These are phyloP conservation scores for Botrytis squamosa DNA, from an alignment of 2,329 filamentous ascomycete genomes.

Conservation along the genomic window DNA sequence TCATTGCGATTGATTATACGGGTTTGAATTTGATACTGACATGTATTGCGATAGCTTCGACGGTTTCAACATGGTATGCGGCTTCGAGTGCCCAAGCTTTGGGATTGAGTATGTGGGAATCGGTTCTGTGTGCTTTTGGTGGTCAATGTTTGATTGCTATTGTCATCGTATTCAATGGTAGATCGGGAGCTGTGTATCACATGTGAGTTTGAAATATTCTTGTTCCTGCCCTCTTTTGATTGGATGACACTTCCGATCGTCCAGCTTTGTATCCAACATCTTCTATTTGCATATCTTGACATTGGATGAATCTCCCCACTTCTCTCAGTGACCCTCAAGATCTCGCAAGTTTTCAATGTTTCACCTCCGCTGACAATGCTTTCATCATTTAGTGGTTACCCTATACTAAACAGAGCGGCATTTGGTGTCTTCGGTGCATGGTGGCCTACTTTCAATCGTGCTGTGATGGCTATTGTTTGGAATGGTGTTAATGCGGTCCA, in stretches of 20 bases:
- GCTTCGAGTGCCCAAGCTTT: constrained; percentile 43
- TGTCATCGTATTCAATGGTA: constrained; percentile 46
- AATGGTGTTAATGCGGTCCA: constrained; percentile 44
- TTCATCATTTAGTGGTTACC: constrained; percentile 36
- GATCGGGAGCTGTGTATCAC: constrained; percentile 46
- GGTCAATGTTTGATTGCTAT: constrained; percentile 45
- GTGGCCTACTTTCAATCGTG: constrained; percentile 47
- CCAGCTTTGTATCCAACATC: neutral
- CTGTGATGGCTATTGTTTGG: constrained; percentile 43
- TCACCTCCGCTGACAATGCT: neutral
- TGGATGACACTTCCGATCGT: too few relatives aligned
- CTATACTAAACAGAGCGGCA: constrained; percentile 44
- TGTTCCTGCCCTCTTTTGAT: neutral
- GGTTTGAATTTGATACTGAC: neutral
- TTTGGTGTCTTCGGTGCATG: constrained; percentile 47
- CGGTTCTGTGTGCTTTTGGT: constrained; percentile 43
- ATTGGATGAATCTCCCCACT: neutral
- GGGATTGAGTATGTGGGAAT: constrained; percentile 52
- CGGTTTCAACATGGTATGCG: constrained; percentile 44
- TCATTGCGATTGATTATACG: too few relatives aligned
- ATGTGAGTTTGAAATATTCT: constrained; percentile 32
- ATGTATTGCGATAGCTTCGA: constrained; percentile 32
- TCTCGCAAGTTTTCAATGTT: neutral
- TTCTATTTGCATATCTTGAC: neutral
- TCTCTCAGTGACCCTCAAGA: neutral